These are phyloP conservation scores for Torulaspora quercuum DNA, from an alignment of 805 yeast genomes.

Conservation along the genomic window DNA sequence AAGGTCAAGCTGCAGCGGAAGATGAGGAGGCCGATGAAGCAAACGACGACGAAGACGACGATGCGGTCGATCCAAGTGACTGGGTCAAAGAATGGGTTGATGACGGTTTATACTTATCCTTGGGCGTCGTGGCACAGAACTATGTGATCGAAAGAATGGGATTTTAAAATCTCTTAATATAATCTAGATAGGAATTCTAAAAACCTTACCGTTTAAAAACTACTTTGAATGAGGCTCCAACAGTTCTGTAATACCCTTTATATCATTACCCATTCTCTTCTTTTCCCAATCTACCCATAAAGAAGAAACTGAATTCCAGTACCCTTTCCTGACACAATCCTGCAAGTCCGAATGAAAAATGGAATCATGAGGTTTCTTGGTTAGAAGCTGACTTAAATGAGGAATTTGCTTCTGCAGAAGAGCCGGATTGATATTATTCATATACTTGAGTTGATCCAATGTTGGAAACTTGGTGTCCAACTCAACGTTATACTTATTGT, in stretches of 20 bases:
- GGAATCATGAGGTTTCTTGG: slow-evolving; percentile 15
- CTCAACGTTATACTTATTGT: slow-evolving; percentile 23
- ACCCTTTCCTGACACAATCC: slow-evolving; percentile 20
- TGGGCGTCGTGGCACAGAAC: slow-evolving; percentile 86
- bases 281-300: slow-evolving; percentile 40
- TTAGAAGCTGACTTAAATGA: slow-evolving; percentile 16
- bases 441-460: slow-evolving; percentile 30
- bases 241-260: slow-evolving; percentile 15
- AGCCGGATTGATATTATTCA: slow-evolving; percentile 20
- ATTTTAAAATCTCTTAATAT: slow-evolving; percentile 14
- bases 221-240: slow-evolving; percentile 6
- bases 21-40: slow-evolving; percentile 27
- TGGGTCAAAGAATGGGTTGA: slow-evolving; percentile 81
- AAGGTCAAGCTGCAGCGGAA: slow-evolving; percentile 14
- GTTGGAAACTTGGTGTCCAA: slow-evolving; percentile 30
- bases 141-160: slow-evolving; percentile 83
- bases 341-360: slow-evolving; percentile 25
- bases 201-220: slow-evolving; percentile 1
- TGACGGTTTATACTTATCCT: slow-evolving; percentile 70
- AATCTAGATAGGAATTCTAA: too few species aligned
- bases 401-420: slow-evolving; percentile 23
- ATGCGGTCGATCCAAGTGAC: slow-evolving; percentile 69
- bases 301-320: slow-evolving; percentile 27
- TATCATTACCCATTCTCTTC: slow-evolving; percentile 27
- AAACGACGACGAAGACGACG: slow-evolving; percentile 37